These are phyloP conservation scores for Colletotrichum horii DNA, from an alignment of 2,329 filamentous ascomycete species.

Conservation along the genomic window DNA sequence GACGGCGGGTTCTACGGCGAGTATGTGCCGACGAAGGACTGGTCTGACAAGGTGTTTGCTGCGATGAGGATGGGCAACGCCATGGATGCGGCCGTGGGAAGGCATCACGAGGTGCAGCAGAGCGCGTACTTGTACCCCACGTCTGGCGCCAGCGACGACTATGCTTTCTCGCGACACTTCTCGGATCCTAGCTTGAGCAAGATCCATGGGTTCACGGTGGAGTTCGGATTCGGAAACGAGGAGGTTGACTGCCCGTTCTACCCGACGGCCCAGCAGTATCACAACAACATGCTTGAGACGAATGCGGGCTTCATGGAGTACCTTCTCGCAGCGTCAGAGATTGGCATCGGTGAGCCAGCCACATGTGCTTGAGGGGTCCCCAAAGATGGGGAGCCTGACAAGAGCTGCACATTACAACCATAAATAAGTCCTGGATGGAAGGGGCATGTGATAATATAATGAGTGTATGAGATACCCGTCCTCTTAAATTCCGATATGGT, in stretches of 20 bases:
- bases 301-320: constrained; percentile 55
- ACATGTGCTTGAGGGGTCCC: neutral
- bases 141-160: constrained; percentile 51
- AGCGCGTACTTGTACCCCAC: constrained; percentile 50
- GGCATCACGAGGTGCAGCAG: constrained; percentile 42
- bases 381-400: neutral
- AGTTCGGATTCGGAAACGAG: constrained; percentile 49
- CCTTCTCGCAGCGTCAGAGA: constrained; percentile 25
- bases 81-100: constrained; percentile 43
- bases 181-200: constrained; percentile 36
- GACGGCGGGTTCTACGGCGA: constrained; percentile 45
- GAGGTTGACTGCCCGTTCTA: constrained; percentile 47
- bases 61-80: constrained; percentile 38
- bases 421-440: neutral
- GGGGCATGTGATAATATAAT: neutral
- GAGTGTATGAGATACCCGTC: neutral
- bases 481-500: neutral
- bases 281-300: constrained; percentile 48
- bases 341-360: constrained; percentile 17
- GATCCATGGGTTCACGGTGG: constrained; percentile 48
- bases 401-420: too few relatives aligned
- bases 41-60: constrained; percentile 32
- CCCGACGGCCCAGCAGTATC: constrained; percentile 46
- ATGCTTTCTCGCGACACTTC: constrained; percentile 50
- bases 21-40: constrained; percentile 45